These are phyloP conservation scores for Sideroxylon spinosum DNA, from an alignment of 179 eudicot genomes.

Conservation along the genomic window DNA sequence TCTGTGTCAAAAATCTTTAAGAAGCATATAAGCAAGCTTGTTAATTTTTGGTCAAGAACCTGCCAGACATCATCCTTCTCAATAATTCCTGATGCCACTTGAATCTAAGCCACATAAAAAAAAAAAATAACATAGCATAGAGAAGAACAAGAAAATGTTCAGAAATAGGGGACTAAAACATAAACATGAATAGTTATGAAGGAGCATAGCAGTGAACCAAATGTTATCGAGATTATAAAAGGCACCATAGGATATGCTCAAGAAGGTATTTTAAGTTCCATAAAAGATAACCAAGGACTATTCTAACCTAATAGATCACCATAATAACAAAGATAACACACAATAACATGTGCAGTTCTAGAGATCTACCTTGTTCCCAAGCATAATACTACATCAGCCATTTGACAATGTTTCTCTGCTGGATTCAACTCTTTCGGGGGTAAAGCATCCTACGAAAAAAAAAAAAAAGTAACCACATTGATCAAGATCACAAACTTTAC, in stretches of 20 bases:
- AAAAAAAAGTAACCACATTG: constrained; percentile 1
- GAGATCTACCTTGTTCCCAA: constrained; percentile 78
- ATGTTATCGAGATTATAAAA: neutral
- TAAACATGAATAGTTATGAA: neutral
- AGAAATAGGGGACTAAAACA: neutral
- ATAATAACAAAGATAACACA: neutral
- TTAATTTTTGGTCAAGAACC: too few species aligned
- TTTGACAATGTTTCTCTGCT: constrained; percentile 82
- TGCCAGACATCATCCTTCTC: too few species aligned
- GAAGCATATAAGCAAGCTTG: neutral
- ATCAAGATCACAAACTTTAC: too few species aligned
- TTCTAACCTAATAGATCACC: neutral
- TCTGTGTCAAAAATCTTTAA: neutral
- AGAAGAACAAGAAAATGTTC: neutral
- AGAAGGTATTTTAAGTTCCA: neutral
- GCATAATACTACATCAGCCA: constrained; percentile 93
- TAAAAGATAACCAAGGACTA: neutral
- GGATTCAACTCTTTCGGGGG: constrained; percentile 84
- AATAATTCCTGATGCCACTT: neutral
- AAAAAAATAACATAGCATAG: neutral
- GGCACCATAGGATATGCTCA: neutral
- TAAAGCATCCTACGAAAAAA: constrained; percentile 70
- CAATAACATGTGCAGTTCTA: neutral
- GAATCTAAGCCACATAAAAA: neutral
- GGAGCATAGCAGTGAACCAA: neutral